These are phyloP conservation scores for Aspergillus oerlinghausenensis DNA, from an alignment of 2,329 filamentous ascomycete species.

Conservation along the genomic window DNA sequence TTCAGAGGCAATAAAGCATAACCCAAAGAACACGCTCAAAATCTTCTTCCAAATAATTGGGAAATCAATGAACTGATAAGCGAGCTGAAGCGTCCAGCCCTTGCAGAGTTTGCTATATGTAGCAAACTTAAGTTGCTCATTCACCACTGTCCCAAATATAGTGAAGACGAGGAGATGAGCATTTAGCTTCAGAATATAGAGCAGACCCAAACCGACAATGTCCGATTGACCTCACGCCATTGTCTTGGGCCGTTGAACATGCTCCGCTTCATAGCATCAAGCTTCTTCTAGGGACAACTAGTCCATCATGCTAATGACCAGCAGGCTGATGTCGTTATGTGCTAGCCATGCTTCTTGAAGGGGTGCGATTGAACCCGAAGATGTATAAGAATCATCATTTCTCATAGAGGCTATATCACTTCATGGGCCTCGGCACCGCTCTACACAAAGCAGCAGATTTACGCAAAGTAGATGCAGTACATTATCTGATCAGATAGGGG, in stretches of 20 bases:
- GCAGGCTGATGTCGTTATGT: slow-evolving; percentile 12
- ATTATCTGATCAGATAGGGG: slow-evolving; percentile 15
- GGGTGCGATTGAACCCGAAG: slow-evolving; percentile 16
- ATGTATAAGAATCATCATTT: slow-evolving; percentile 19
- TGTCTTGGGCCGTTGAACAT: slow-evolving; percentile 19
- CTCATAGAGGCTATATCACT: slow-evolving; percentile 13
- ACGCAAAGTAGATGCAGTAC: slow-evolving; percentile 16
- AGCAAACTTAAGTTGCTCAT: background rate
- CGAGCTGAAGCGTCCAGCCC: slow-evolving; percentile 2
- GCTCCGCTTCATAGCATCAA: slow-evolving; percentile 16
- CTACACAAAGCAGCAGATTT: slow-evolving; percentile 20
- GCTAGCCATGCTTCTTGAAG: slow-evolving; percentile 14
- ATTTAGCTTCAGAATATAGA: slow-evolving; percentile 24
- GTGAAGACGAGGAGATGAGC: slow-evolving; percentile 19
- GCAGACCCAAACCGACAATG: slow-evolving; percentile 24
- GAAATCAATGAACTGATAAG: slow-evolving; percentile 20
- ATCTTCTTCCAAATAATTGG: slow-evolving; percentile 15
- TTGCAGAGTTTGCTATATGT: too few relatives aligned
- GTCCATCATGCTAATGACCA: slow-evolving; percentile 18
- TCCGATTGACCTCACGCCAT: slow-evolving; percentile 19
- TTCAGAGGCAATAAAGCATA: slow-evolving; percentile 8
- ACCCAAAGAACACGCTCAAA: slow-evolving; percentile 9
- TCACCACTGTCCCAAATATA: slow-evolving; percentile 11
- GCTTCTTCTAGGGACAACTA: slow-evolving; percentile 20
- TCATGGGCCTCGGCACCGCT: slow-evolving; percentile 18